Evolutionary conservation across 495 filamentous ascomycete species (phyloP).

Genomic region (Glonium stellatum): DNA sequence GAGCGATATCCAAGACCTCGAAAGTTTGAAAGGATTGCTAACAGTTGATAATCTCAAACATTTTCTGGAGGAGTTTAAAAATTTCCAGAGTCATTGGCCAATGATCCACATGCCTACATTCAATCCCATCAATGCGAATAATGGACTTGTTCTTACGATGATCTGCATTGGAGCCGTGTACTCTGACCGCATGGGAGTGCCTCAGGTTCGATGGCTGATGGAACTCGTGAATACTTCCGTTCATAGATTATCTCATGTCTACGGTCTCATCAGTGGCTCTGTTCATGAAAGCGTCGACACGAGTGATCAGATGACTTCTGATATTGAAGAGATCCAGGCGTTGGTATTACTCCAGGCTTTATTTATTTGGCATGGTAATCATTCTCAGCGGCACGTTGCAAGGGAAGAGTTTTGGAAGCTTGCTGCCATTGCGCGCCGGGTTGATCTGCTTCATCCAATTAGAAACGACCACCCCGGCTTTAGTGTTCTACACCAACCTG

Average conservation of each 20-base stretch:
- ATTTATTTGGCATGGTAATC: conserved; percentile 58
- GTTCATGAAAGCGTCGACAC: conserved; percentile 31
- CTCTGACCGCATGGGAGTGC: conserved; percentile 46
- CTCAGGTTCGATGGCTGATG: conserved; percentile 53
- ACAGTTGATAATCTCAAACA: conserved; percentile 54
- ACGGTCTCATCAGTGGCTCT: conserved; percentile 34
- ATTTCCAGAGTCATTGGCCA: conserved; percentile 63
- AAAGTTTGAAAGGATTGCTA: conserved; percentile 45
- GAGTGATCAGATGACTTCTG: conserved; percentile 27
- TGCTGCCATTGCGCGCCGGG: conserved; percentile 44
- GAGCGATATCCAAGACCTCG: conserved; percentile 15
- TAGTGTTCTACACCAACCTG: conserved; percentile 38
- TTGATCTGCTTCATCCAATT: conserved; percentile 44
- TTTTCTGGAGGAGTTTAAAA: conserved; percentile 54
- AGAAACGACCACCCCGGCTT: conserved; percentile 29
- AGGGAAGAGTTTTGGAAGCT: conserved; percentile 47
- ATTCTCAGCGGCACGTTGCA: conserved; percentile 49
- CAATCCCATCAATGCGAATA: conserved; percentile 50
- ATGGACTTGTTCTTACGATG: conserved; percentile 55
- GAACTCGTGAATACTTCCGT: conserved; percentile 46
- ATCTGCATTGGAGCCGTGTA: conserved; percentile 63
- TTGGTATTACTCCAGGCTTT: conserved; percentile 50
- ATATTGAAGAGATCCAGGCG: conserved; percentile 56
- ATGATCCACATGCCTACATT: conserved; percentile 64
- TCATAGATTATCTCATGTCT: conserved; percentile 45